phyloP scores from a whole-genome alignment of 2,329 filamentous ascomycete genomes.

The Ophiostoma pallidulum region DNA sequence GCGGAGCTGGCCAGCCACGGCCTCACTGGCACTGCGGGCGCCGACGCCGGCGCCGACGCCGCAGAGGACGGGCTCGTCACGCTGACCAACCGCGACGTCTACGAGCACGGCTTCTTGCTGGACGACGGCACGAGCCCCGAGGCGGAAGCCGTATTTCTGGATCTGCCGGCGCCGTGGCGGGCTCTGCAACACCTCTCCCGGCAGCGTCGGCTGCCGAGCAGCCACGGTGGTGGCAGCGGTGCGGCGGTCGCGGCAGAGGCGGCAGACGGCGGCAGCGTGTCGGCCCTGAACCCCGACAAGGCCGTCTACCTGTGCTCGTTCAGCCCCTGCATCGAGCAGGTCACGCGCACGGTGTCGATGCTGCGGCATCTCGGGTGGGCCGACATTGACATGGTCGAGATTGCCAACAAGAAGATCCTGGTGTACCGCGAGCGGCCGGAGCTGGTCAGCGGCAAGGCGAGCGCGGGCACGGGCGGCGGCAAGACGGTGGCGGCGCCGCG shows the following conservation, averaged over 20 bases:
- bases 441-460: constrained; percentile 50
- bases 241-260: constrained; percentile 15
- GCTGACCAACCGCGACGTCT: constrained; percentile 72
- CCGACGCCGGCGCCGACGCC: constrained; percentile 26
- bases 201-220: constrained; percentile 22
- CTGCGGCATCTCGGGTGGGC: constrained; percentile 80
- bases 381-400: constrained; percentile 87
- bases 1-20: constrained; percentile 61
- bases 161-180: constrained; percentile 73
- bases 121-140: constrained; percentile 47
- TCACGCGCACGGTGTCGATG: constrained; percentile 71
- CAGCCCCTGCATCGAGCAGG: constrained; percentile 94
- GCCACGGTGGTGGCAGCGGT: too few species aligned
- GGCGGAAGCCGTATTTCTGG: constrained; percentile 67
- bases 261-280: constrained; percentile 22
- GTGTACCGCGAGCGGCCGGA: constrained; percentile 75
- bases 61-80: constrained; percentile 52
- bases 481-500: constrained; percentile 42
- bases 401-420: constrained; percentile 69
- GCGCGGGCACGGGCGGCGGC: constrained; percentile 50
- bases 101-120: constrained; percentile 61
- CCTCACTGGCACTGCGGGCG: constrained; percentile 26
- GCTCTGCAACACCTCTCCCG: constrained; percentile 68
- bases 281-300: constrained; percentile 60
- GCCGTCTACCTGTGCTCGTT: constrained; percentile 83